Conservation (phyloP, 1,139 yeast species). For the Schwanniomyces etchellsii region DNA sequence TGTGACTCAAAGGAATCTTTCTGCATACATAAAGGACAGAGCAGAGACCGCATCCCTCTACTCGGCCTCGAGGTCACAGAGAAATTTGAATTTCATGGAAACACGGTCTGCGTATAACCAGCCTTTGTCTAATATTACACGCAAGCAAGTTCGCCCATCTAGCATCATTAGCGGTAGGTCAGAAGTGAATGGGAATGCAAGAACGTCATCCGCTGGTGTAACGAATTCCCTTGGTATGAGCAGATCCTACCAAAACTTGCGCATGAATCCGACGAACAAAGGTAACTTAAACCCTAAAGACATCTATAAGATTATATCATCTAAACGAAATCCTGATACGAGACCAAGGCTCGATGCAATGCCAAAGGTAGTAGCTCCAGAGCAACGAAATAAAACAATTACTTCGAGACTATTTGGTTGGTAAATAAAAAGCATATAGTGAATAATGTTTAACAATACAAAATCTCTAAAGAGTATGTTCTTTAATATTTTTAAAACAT, state of each 20-base stretch:
- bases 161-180: no score
- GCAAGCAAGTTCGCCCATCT: no score
- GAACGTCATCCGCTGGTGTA: background rate
- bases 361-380: no score
- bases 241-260: no score
- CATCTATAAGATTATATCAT: background rate
- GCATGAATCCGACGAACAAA: no score
- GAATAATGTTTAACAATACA: no score
- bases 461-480: no score
- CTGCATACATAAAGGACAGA: conserved; percentile 5
- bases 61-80: conserved; percentile 5
- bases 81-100: background rate
- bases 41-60: conserved; percentile 1
- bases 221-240: background rate
- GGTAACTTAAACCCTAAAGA: background rate
- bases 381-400: no score
- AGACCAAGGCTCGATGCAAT: no score
- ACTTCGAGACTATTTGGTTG: conserved; percentile 33
- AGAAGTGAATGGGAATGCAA: background rate
- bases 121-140: background rate
- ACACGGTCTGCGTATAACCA: background rate
- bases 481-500: no score
- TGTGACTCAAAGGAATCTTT: conserved; percentile 28
- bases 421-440: no score
- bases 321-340: no score